Evolutionary conservation across 305 asterid genomes (phyloP), one percentile per base, ranked within the genome.

Genomic region (Lippia alba): DNA sequence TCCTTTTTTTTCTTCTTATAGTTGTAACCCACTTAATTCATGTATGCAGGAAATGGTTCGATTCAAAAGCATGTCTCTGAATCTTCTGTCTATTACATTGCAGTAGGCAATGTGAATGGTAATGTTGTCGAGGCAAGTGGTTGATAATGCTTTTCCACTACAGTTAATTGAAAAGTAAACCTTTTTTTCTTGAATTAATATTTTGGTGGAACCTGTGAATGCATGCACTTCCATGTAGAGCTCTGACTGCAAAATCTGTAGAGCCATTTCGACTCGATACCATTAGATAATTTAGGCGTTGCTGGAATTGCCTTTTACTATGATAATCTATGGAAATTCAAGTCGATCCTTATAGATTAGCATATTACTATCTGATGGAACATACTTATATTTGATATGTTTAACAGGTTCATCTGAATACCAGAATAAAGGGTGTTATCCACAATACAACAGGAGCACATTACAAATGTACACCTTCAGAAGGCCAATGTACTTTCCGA

Each of bases 1-100:
- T 49, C 62, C 41, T 63, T 30, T 65, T 6, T 72, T 55, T 59
- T 49, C 18, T 49, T 36, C 9, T 36, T 4, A 36, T 4, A 36
- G 8, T 36, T 74, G 58, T 64, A 73, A 70, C 78, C 67, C 63
- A 11, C 74, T 44, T 36, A 55, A 64, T 71, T 77, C 20, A 48
- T 74, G 53, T 78, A 64, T 71, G 75, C 86, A 92, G 97, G 97
- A 72, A 83, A 74, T 80, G 98, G 97, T 70, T 70, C 78, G 48
- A 70, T 87, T 63, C 82, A 76, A 72, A 86, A 76, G 79, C 71
- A 75, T 66, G 76, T 88, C 66, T 64, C 74, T 50, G 69, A 74
- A 69, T 82, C 97, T 64, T 83, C 97, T 34, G 67, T 63, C 30
- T 88, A 90, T 81, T 86, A 82, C 72, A 76, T 87, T 72, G 98